Base-by-base conservation (phyloP, 345 rosid species). In the Physaria fendleri region DNA sequence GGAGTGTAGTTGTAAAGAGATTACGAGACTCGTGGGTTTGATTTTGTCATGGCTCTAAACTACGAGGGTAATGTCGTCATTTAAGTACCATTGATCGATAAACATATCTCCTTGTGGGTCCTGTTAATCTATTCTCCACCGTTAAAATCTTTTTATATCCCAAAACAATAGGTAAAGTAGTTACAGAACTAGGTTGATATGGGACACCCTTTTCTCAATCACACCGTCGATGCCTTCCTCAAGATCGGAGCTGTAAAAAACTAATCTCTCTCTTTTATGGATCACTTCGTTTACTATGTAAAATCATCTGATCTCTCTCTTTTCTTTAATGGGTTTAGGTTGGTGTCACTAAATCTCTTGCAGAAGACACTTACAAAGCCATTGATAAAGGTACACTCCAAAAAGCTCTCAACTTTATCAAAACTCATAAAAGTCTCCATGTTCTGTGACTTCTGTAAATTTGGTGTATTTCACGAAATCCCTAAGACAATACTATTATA, bases 161-260 rank as follows among this genome's bases (percentile, higher is more conserved):
- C 73, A 39, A 56, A 25, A 46, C 45, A 66, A 38, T 55, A 44
- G 56, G 2, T 47, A 32, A 66, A 3, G 11, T 3, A 20, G 56
- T 66, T 38, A 9, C 27, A 38, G 13, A 18, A 11, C 23, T 17
- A 58, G 2, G 78, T 85, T 35, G 95, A 90, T 68, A 77, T 62
- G 82, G 95, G 95, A 60, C 64, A 80, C 63, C 85, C 83, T 34
- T 72, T 90, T 12, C 89, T 87, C 52, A 87, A 90, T 60, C 70
- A 71, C 75, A 76, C 87, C 35, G 76, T 80, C 32, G 95, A 87
- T 72, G 95, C 87, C 4, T 87, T 85, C 75, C 76, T 90, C 76
- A 90, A 90, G 89, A 83, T 82, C 56, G 97, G 85, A 76, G n/a
- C n/a, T n/a, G n/a, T n/a, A n/a, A n/a, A n/a, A n/a, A n/a, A 17